These are phyloP conservation scores for Hibiscus syriacus DNA, from an alignment of 345 rosid species.

Conservation along the genomic window DNA sequence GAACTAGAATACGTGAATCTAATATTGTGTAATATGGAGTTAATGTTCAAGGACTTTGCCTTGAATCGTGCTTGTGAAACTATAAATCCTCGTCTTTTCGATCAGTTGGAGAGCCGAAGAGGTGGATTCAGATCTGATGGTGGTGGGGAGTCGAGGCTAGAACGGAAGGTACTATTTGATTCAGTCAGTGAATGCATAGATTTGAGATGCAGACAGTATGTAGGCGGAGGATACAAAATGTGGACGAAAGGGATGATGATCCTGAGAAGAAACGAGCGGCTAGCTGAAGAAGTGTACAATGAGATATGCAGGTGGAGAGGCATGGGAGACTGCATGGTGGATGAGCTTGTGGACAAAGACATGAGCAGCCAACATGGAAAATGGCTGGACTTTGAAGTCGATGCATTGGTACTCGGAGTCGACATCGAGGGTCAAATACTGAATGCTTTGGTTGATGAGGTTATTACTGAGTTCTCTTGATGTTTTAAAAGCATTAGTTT, in stretches of 20 bases:
- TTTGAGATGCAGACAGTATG: conserved; percentile 41
- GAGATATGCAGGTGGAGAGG: conserved; percentile 60
- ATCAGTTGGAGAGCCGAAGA: conserved; percentile 51
- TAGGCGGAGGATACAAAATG: conserved; percentile 43
- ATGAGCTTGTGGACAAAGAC: conserved; percentile 86
- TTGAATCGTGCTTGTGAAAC: conserved; percentile 35
- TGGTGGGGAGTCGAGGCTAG: conserved; percentile 29
- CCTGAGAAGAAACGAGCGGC: conserved; percentile 44
- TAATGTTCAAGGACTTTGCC: conserved; percentile 60
- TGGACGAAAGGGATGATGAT: conserved; percentile 49
- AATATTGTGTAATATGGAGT: conserved; percentile 48
- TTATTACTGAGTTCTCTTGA: conserved; percentile 41
- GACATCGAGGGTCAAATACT: conserved; percentile 57
- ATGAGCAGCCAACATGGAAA: conserved; percentile 77
- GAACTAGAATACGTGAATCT: conserved; percentile 60
- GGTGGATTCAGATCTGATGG: conserved; percentile 19
- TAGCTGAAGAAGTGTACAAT: conserved; percentile 65
- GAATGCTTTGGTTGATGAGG: conserved; percentile 53
- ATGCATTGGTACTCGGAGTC: conserved; percentile 48
- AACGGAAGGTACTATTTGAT: conserved; percentile 60
- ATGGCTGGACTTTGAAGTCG: conserved; percentile 72
- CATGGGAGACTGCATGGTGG: conserved; percentile 79
- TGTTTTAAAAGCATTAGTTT: conserved; percentile 14
- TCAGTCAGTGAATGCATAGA: conserved; percentile 66
- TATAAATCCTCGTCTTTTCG: conserved; percentile 55